Conservation (phyloP, 352 stramenopile genomes). For the Phytophthora pseudosyringae region DNA sequence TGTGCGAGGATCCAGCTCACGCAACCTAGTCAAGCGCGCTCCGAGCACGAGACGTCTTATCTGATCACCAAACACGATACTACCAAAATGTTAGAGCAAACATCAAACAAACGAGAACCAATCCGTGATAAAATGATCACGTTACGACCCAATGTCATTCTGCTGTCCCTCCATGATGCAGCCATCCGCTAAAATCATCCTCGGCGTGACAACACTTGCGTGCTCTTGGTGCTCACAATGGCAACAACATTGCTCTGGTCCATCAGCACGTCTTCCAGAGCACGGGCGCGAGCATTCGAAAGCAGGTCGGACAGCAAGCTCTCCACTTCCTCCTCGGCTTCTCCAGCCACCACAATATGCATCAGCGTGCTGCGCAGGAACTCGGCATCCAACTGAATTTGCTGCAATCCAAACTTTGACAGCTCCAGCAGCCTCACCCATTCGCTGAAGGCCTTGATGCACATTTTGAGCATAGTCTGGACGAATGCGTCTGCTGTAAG, state of each 20-base stretch:
- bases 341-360: constrained; percentile 51
- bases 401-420: constrained; percentile 73
- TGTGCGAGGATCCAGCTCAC: constrained; percentile 51
- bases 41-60: constrained; percentile 12
- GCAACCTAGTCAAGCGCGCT: constrained; percentile 26
- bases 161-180: constrained; percentile 4
- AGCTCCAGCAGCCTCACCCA: constrained; percentile 67
- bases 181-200: constrained; percentile 20
- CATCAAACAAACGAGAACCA: constrained; percentile 10
- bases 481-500: constrained; percentile 71
- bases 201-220: constrained; percentile 67
- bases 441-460: constrained; percentile 80
- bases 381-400: constrained; percentile 83
- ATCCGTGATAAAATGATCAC: constrained; percentile 24
- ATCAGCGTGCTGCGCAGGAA: constrained; percentile 66
- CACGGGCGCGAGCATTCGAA: constrained; percentile 74
- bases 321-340: constrained; percentile 69
- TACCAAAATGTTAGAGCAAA: constrained; percentile 16
- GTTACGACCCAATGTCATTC: constrained; percentile 5
- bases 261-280: constrained; percentile 75
- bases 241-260: constrained; percentile 83
- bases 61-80: constrained; percentile 15
- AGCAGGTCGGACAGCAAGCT: constrained; percentile 78
- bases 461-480: constrained; percentile 76
- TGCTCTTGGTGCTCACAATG: constrained; percentile 85